Conservation (phyloP, 176 grass and related monocot genomes). For the Rhynchospora tenuis region DNA sequence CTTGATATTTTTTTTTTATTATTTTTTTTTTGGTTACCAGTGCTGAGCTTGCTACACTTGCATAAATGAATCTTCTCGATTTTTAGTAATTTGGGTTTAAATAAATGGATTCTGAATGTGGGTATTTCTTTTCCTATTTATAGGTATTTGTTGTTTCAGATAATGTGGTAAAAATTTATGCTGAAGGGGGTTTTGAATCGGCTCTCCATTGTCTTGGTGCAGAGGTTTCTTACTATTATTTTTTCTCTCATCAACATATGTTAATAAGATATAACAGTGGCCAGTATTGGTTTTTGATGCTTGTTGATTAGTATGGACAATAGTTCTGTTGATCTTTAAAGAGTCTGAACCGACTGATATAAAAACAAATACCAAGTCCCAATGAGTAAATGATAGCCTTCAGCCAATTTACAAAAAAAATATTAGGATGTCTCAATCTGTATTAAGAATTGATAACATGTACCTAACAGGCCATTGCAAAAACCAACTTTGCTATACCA, state of each 20-base stretch:
- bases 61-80: neutral
- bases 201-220: conserved; percentile 74
- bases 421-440: neutral
- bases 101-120: neutral
- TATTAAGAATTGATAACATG: neutral
- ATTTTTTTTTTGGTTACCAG: neutral
- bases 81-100: neutral
- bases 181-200: conserved; percentile 65
- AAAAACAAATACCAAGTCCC: neutral
- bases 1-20: neutral
- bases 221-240: conserved; percentile 46
- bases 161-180: conserved; percentile 85
- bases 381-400: neutral
- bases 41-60: neutral
- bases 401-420: neutral
- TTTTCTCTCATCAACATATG: neutral
- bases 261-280: neutral
- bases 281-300: neutral
- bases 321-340: neutral
- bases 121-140: neutral
- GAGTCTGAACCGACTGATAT: neutral
- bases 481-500: neutral
- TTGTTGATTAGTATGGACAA: neutral
- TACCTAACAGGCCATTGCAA: neutral
- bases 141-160: conserved; percentile 87